Evolutionary conservation across 805 yeast genomes (phyloP).

Genomic region (Clavispora fructus): DNA sequence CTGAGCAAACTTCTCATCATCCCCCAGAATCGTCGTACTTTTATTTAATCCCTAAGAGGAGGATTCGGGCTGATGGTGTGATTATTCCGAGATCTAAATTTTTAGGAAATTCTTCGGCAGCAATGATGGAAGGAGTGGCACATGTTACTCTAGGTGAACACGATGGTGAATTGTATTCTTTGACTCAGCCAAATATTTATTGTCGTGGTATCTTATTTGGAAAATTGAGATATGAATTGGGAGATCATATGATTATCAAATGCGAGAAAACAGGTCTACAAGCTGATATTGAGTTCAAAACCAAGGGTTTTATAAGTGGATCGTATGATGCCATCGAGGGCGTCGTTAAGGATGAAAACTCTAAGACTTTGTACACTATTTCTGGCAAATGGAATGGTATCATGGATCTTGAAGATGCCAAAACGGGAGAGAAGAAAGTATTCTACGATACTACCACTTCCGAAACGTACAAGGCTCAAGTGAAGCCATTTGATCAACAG

Average conservation of each 20-base stretch:
- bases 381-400: conserved; percentile 93
- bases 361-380: conserved; percentile 50
- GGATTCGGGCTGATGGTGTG: conserved; percentile 83
- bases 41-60: conserved; percentile 74
- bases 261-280: conserved; percentile 54
- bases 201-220: conserved; percentile 93
- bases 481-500: conserved; percentile 76
- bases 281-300: conserved; percentile 88
- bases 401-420: conserved; percentile 53
- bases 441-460: conserved; percentile 46
- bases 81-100: conserved; percentile 84
- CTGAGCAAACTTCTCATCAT: conserved; percentile 96
- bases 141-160: conserved; percentile 63
- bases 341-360: conserved; percentile 41
- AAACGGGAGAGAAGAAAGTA: conserved; percentile 44
- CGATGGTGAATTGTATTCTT: conserved; percentile 64
- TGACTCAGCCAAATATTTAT: conserved; percentile 95
- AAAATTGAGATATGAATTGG: conserved; percentile 80
- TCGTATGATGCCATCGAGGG: conserved; percentile 89
- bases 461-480: conserved; percentile 54
- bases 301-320: conserved; percentile 91
- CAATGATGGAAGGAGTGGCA: conserved; percentile 91
- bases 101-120: conserved; percentile 93
- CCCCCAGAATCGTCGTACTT: conserved; percentile 97
- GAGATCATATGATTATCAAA: conserved; percentile 80